Percentiles rank a stretch among this genome's conserved stretches.
phyloP scores from a whole-genome alignment of 805 yeast species.

The Starmerella potacharoeniae region DNA sequence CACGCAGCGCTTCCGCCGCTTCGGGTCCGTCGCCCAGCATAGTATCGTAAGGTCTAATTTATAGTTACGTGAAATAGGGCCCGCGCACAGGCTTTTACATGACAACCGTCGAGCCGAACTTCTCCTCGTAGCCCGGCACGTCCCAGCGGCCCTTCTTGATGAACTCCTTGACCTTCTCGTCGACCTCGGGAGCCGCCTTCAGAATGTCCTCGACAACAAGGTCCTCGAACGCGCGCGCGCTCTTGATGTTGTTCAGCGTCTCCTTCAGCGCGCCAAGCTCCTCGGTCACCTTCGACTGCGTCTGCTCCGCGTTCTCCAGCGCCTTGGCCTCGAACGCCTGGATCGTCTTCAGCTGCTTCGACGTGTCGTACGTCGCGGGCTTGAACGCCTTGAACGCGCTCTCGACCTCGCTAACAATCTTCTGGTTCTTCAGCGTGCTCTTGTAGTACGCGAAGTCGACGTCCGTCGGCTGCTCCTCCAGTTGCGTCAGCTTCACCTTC shows the following conservation, averaged over 20 bases:
- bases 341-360: constrained; percentile 83
- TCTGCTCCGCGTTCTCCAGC: constrained; percentile 83
- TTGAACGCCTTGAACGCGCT: constrained; percentile 60
- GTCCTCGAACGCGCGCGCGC: constrained; percentile 96
- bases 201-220: constrained; percentile 90
- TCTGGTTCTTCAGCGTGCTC: constrained; percentile 65
- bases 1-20: neutral
- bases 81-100: constrained; percentile 37
- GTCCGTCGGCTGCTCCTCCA: constrained; percentile 58
- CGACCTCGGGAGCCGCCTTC: constrained; percentile 94
- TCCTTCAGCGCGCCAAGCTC: constrained; percentile 77
- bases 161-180: constrained; percentile 89
- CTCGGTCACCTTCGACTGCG: constrained; percentile 76
- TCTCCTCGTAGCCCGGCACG: constrained; percentile 96
- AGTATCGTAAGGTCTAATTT: neutral
- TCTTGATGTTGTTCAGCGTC: constrained; percentile 86
- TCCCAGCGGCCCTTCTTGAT: constrained; percentile 95
- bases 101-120: constrained; percentile 92
- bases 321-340: constrained; percentile 93
- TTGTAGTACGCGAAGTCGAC: constrained; percentile 80
- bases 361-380: constrained; percentile 75
- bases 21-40: neutral
- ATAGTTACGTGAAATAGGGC: neutral
- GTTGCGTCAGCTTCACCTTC: constrained; percentile 61
- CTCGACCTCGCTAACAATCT: constrained; percentile 72